Conservation (phyloP, 257 asterid genomes). For the Nicotiana paniculata region DNA sequence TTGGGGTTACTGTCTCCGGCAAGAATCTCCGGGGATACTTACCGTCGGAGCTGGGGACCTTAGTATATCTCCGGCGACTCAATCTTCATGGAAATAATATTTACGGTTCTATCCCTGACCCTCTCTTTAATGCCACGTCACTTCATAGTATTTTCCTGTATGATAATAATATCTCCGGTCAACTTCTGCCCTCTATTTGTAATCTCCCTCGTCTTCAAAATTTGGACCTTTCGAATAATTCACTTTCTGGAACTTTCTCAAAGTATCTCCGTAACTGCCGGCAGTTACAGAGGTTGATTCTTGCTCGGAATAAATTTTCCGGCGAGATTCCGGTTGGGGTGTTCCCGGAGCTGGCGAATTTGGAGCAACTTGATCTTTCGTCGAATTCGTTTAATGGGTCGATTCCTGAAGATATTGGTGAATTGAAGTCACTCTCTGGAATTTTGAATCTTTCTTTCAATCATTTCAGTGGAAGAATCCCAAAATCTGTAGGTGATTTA, state of each 20-base stretch:
- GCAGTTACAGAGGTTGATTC: conserved; percentile 67
- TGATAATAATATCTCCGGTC: conserved; percentile 72
- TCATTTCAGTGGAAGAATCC: conserved; percentile 63
- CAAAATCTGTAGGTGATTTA: conserved; percentile 67
- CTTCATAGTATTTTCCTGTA: conserved; percentile 80
- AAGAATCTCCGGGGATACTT: conserved; percentile 73
- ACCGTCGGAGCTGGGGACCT: conserved; percentile 84
- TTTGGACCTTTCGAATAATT: conserved; percentile 63
- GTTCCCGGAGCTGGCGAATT: conserved; percentile 71
- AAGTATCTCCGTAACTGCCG: conserved; percentile 64
- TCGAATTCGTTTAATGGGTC: conserved; percentile 53
- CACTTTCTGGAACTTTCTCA: conserved; percentile 64
- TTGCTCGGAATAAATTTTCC: conserved; percentile 50
- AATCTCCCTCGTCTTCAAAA: conserved; percentile 72
- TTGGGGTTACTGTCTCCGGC: conserved; percentile 58
- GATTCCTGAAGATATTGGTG: conserved; percentile 79
- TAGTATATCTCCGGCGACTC: conserved; percentile 75
- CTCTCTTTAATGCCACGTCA: conserved; percentile 76
- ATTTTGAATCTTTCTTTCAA: conserved; percentile 75
- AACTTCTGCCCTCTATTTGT: conserved; percentile 66
- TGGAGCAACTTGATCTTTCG: conserved; percentile 80
- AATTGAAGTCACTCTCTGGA: conserved; percentile 72
- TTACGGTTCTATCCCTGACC: conserved; percentile 79
- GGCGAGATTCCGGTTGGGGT: conserved; percentile 66
- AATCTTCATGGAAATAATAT: conserved; percentile 74